These are phyloP conservation scores for Ogataea saltuana DNA, from an alignment of 805 yeast species.

Conservation along the genomic window DNA sequence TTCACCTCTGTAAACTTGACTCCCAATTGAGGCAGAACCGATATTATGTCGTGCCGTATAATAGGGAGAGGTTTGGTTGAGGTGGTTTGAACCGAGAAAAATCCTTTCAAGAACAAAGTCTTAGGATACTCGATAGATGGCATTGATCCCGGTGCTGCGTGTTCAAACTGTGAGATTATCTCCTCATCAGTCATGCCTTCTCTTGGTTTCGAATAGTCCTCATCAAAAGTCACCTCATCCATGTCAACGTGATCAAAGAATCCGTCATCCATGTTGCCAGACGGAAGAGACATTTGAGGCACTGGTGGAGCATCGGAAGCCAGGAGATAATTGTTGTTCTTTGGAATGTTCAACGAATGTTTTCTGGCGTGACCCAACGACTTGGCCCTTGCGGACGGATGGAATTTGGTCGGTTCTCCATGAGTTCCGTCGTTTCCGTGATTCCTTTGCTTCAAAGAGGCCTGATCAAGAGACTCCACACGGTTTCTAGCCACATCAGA, in stretches of 20 bases:
- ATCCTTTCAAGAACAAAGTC: constrained; percentile 88
- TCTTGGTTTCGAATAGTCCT: constrained; percentile 26
- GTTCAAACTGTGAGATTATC: constrained; percentile 43
- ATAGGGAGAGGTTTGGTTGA: constrained; percentile 90
- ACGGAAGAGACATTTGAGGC: constrained; percentile 36
- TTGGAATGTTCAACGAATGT: constrained; percentile 48
- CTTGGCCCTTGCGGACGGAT: constrained; percentile 86
- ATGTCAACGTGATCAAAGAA: constrained; percentile 58
- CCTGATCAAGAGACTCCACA: constrained; percentile 11
- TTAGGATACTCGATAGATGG: constrained; percentile 93
- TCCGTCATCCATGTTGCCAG: constrained; percentile 48
- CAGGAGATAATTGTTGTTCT: constrained; percentile 19
- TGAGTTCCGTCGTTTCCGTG: constrained; percentile 7
- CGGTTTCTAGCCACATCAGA: constrained; percentile 35
- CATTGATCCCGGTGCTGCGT: constrained; percentile 77
- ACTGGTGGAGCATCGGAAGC: constrained; percentile 43
- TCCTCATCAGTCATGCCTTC: constrained; percentile 47
- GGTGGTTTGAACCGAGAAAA: constrained; percentile 92
- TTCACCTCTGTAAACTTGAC: constrained; percentile 85
- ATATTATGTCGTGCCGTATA: constrained; percentile 79
- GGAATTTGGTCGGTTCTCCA: constrained; percentile 40
- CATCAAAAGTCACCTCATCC: constrained; percentile 36
- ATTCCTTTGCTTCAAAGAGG: constrained; percentile 11
- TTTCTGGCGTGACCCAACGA: constrained; percentile 80
- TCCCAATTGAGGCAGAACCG: constrained; percentile 71